phyloP scores from a whole-genome alignment of 2,329 filamentous ascomycete genomes.

The Aspergillus proliferans region DNA sequence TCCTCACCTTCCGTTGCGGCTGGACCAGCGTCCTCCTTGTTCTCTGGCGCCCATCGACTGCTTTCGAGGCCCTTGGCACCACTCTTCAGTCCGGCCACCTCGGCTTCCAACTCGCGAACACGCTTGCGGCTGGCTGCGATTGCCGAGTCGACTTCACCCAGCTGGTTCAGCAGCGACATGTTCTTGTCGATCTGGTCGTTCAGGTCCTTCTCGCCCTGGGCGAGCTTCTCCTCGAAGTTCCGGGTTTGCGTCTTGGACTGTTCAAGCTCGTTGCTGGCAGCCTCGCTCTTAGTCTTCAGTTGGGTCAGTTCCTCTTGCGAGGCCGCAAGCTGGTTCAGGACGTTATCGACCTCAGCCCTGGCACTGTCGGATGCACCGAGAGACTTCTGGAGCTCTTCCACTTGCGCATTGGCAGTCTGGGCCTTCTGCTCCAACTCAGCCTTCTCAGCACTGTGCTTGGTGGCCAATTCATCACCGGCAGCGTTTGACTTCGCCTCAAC shows the following conservation, averaged over 20 bases:
- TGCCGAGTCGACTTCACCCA: constrained; percentile 33
- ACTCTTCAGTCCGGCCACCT: constrained; percentile 31
- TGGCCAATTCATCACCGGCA: constrained; percentile 39
- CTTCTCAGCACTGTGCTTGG: constrained; percentile 39
- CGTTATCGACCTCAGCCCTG: constrained; percentile 60
- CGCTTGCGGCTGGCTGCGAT: constrained; percentile 31
- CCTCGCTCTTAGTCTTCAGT: constrained; percentile 25
- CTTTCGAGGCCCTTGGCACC: constrained; percentile 27
- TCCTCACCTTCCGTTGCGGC: constrained; percentile 41
- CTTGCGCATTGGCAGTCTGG: constrained; percentile 40
- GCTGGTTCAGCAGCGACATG: constrained; percentile 33
- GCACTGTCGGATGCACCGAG: constrained; percentile 70
- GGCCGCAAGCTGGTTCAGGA: constrained; percentile 48
- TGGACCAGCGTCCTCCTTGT: constrained; percentile 29
- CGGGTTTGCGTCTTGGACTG: constrained; percentile 23
- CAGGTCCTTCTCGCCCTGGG: constrained; percentile 29
- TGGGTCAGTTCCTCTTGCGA: constrained; percentile 27
- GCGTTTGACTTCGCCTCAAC: constrained; percentile 41
- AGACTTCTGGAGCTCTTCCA: constrained; percentile 79
- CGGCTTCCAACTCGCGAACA: constrained; percentile 34
- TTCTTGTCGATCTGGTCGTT: constrained; percentile 38
- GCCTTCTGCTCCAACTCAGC: constrained; percentile 40
- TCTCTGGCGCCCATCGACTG: constrained; percentile 37
- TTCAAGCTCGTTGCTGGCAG: constrained; percentile 26
- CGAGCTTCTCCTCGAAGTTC: constrained; percentile 28